phyloP scores from a whole-genome alignment of 805 yeast species.

The Ogataea nonfermentans region DNA sequence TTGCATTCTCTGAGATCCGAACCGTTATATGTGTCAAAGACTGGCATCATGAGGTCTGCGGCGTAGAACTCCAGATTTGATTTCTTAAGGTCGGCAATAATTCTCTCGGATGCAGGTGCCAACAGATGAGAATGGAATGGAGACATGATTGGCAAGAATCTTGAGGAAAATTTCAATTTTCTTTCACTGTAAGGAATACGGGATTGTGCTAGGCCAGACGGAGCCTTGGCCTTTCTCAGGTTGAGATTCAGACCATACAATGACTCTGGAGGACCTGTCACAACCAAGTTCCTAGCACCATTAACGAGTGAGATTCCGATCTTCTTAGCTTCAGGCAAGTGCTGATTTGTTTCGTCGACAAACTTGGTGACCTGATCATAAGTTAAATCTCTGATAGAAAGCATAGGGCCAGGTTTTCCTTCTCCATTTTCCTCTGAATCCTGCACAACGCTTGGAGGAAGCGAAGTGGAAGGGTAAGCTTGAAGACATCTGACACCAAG shows the following conservation, averaged over 20 bases:
- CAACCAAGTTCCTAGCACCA: slow-evolving; percentile 94
- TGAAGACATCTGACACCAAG: slow-evolving; percentile 90
- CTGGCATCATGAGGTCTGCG: slow-evolving; percentile 72
- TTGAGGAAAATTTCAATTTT: slow-evolving; percentile 86
- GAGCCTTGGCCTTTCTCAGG: slow-evolving; percentile 91
- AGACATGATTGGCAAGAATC: slow-evolving; percentile 92
- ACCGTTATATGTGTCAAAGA: slow-evolving; percentile 87
- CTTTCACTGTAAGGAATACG: slow-evolving; percentile 93
- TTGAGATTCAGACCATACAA: slow-evolving; percentile 91
- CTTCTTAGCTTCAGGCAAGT: slow-evolving; percentile 88
- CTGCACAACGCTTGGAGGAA: slow-evolving; percentile 89
- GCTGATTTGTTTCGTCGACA: slow-evolving; percentile 86
- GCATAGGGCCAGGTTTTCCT: slow-evolving; percentile 97
- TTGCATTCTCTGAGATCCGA: slow-evolving; percentile 59
- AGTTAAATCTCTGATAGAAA: slow-evolving; percentile 86
- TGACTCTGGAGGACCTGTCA: slow-evolving; percentile 98
- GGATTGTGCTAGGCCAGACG: slow-evolving; percentile 91
- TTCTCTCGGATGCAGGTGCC: slow-evolving; percentile 63
- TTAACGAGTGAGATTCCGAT: slow-evolving; percentile 87
- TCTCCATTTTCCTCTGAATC: slow-evolving; percentile 93
- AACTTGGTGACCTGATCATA: slow-evolving; percentile 72
- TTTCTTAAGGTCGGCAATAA: slow-evolving; percentile 61
- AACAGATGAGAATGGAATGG: slow-evolving; percentile 95
- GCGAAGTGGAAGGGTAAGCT: slow-evolving; percentile 87
- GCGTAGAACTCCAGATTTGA: slow-evolving; percentile 57